These are phyloP conservation scores for Penicillium egyptiacum DNA, from an alignment of 495 filamentous ascomycete species.

Conservation along the genomic window DNA sequence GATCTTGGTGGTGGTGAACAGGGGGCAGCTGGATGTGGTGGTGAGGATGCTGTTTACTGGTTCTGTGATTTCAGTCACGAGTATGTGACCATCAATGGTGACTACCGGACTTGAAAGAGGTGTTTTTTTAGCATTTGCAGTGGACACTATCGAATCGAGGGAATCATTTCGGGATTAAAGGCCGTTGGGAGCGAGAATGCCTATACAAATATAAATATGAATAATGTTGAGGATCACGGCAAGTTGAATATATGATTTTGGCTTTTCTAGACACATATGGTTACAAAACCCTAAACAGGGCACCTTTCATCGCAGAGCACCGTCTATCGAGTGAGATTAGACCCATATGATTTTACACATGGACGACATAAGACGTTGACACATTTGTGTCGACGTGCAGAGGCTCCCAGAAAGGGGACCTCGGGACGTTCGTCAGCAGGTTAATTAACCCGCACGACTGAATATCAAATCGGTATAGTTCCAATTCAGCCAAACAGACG, in stretches of 20 bases:
- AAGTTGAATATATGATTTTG: conserved; percentile 20
- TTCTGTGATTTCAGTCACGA: conserved; percentile 99
- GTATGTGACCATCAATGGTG: conserved; percentile 91
- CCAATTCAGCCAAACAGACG: conserved; percentile 6
- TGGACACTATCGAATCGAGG: not conserved
- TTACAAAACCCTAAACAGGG: conserved; percentile 28
- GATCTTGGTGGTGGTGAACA: conserved; percentile 56
- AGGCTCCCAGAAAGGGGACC: not conserved
- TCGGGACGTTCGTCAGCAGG: not conserved
- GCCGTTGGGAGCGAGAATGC: not conserved
- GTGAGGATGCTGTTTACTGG: conserved; percentile 83
- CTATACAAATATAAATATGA: not conserved
- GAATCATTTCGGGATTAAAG: not conserved
- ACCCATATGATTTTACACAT: not conserved
- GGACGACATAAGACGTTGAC: not conserved
- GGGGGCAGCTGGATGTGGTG: conserved; percentile 43
- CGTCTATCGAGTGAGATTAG: not conserved
- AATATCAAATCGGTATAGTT: conserved; percentile 1
- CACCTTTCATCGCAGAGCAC: conserved; percentile 12
- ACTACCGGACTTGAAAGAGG: conserved; percentile 70
- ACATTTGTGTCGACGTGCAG: not conserved
- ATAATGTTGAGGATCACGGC: not conserved
- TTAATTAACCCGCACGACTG: not conserved
- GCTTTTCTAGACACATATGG: conserved; percentile 31
- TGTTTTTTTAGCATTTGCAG: not conserved